Base-by-base conservation (phyloP, 2,329 filamentous ascomycete species). In the Colletotrichum sansevieriae region DNA sequence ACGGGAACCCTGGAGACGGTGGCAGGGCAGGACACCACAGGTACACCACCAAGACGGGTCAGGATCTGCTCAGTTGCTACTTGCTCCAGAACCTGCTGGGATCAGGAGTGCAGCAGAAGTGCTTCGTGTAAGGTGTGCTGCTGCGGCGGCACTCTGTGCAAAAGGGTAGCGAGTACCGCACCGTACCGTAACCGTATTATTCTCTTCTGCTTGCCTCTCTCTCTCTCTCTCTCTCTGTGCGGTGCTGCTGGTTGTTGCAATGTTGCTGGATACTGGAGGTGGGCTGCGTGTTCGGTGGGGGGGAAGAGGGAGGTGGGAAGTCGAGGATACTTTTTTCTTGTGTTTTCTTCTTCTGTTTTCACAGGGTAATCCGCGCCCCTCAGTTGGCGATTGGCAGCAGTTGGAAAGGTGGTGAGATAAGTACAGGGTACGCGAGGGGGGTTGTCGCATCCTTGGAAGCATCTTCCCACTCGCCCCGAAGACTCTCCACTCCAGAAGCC, bases 11-110 rank as follows among this genome's bases (percentile, higher is more conserved):
- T 44, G 39, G 51, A 66, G 56, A 60, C 57, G 35, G 57, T 49
- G 33, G 44, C 57, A 49, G 57, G 43, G 52, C 59, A 47, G 56
- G 25, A 66, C 57, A 62, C 39, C 46, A 41, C 44, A 57, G 35
- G 54, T 41, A 57, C 35, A 9, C 41, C 43, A 46, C 56, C 43
- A 47, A 20, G 64, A 39, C 35, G 37, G 37, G 47, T 15, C 54
- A 58, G 65, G 65, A 55, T 65, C 46, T 65, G 65, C 54, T 65
- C 39, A 33, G 55, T 61, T 56, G 65, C 47, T 49, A 47, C 47
- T 61, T 56, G 65, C 47, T 49, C 55, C 47, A 61, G 65, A 57
- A 51, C 62, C 33, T 65, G 56, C 62, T 25, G 39, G 49, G 49
- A 43, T 56, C 18, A 41, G 65, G 54, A 52, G 46, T 63, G 60